Evolutionary conservation across 441 rosid genomes (phyloP), one percentile per base, ranked within the genome.

Genomic region (Breynia disticha): DNA sequence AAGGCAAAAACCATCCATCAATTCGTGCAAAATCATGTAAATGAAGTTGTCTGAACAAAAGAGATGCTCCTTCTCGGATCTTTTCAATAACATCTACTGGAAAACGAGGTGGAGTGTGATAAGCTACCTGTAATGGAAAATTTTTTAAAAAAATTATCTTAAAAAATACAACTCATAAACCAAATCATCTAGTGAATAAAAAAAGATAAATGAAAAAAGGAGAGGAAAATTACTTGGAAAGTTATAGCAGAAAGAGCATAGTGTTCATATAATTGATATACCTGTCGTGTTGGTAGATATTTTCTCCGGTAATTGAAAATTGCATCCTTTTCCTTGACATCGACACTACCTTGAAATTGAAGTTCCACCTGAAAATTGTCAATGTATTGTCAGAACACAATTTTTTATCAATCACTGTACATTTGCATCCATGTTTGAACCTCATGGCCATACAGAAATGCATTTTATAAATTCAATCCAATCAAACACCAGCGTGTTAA

Each of bases 251-350:
- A n/a, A n/a, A n/a, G 44, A 41, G 44, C 44, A 41, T 3, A 15
- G 3, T 41, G 13, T 9, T 1, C 13, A 41, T 3, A 15, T 4
- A 41, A 41, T 9, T 41, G 22, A 52, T 55, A 46, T 73, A 91
- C 98, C 98, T 91, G 95, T 57, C 79, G 89, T 43, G 98, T 87
- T 44, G 96, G 98, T 65, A 91, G 86, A 81, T 91, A 91, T 75
- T 91, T 88, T 69, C 94, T 86, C 46, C 94, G 77, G 63, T 84
- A 91, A 72, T 91, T 87, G 67, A 91, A 91, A 67, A 88, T 88
- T 19, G 84, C 82, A 65, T 85, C 95, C 51, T 77, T 76, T 76
- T 80, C 95, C 58, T 73, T 66, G 48, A 63, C 63, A 72, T 80
- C 93, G 68, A 59, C 69, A 63, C 72, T 79, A 44, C 81, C 90